phyloP scores from a whole-genome alignment of 2,329 filamentous ascomycete species.

The Talaromyces verruculosus region DNA sequence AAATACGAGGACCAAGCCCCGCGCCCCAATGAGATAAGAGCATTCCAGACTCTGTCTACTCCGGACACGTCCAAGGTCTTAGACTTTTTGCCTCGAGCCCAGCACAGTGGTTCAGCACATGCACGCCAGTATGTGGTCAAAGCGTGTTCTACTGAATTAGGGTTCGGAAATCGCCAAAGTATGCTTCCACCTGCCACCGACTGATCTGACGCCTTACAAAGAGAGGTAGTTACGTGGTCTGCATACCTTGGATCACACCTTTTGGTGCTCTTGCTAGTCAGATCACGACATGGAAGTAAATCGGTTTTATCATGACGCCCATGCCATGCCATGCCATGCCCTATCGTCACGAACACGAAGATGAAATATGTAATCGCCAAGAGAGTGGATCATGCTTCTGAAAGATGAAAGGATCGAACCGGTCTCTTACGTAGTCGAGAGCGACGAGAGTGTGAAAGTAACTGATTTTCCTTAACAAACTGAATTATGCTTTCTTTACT shows the following conservation, averaged over 20 bases:
- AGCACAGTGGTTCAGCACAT: conserved; percentile 20
- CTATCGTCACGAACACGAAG: background rate
- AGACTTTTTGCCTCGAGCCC: conserved; percentile 12
- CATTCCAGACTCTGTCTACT: background rate
- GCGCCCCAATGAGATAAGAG: background rate
- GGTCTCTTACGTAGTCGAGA: background rate
- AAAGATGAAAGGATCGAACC: background rate
- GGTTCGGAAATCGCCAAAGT: background rate
- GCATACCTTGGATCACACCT: background rate
- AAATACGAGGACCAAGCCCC: background rate
- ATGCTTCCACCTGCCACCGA: background rate
- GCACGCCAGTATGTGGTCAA: conserved; percentile 22
- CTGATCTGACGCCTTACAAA: background rate
- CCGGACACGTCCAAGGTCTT: background rate
- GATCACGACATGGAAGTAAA: background rate
- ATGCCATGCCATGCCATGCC: background rate
- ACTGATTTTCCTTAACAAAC: background rate
- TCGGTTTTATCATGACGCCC: background rate
- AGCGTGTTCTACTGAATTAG: conserved; percentile 8
- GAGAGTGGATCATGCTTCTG: background rate
- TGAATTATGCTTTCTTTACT: background rate
- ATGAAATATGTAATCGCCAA: background rate
- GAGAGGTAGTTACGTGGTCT: background rate
- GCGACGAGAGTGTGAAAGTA: background rate
- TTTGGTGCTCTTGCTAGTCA: background rate